These are phyloP conservation scores for Keqinozyma sinolaborantium DNA, from an alignment of 1,139 yeast species.

Conservation along the genomic window DNA sequence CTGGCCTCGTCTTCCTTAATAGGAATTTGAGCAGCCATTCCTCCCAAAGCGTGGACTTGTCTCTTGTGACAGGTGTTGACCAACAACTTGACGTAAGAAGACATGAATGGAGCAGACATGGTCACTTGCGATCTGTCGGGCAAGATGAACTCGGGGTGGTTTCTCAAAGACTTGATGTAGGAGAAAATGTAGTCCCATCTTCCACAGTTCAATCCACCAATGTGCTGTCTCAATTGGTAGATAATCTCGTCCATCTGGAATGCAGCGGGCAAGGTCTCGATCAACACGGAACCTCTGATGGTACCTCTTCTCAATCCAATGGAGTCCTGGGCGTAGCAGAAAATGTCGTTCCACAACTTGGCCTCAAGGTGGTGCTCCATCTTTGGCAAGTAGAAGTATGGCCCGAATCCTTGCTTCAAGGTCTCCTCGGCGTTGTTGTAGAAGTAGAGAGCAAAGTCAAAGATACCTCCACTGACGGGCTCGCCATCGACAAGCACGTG, in stretches of 20 bases:
- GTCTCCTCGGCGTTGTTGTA: slow-evolving; percentile 68
- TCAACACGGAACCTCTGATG: slow-evolving; percentile 73
- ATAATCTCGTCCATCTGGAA: slow-evolving; percentile 83
- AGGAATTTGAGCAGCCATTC: slow-evolving; percentile 85
- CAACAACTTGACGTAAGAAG: slow-evolving; percentile 62
- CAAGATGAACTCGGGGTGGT: slow-evolving; percentile 57
- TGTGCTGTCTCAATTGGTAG: slow-evolving; percentile 70
- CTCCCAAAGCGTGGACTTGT: slow-evolving; percentile 80
- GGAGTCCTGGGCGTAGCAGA: slow-evolving; percentile 67
- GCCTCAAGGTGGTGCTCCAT: slow-evolving; percentile 82
- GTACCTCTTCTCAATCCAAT: slow-evolving; percentile 66
- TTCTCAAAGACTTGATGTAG: slow-evolving; percentile 64
- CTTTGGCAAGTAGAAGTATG: slow-evolving; percentile 76
- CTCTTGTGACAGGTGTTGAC: slow-evolving; percentile 72
- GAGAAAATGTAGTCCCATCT: slow-evolving; percentile 83
- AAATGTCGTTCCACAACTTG: slow-evolving; percentile 74
- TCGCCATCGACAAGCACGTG: slow-evolving; percentile 74
- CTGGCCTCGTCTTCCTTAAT: slow-evolving; percentile 65
- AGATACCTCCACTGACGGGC: slow-evolving; percentile 69
- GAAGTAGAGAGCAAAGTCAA: slow-evolving; percentile 76
- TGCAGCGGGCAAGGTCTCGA: slow-evolving; percentile 74
- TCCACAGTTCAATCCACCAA: slow-evolving; percentile 77
- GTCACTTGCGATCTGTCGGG: slow-evolving; percentile 76
- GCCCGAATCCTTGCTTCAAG: slow-evolving; percentile 62
- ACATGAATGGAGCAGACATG: slow-evolving; percentile 75